phyloP scores from a whole-genome alignment of 2,329 filamentous ascomycete species.

The Cytospora mali region DNA sequence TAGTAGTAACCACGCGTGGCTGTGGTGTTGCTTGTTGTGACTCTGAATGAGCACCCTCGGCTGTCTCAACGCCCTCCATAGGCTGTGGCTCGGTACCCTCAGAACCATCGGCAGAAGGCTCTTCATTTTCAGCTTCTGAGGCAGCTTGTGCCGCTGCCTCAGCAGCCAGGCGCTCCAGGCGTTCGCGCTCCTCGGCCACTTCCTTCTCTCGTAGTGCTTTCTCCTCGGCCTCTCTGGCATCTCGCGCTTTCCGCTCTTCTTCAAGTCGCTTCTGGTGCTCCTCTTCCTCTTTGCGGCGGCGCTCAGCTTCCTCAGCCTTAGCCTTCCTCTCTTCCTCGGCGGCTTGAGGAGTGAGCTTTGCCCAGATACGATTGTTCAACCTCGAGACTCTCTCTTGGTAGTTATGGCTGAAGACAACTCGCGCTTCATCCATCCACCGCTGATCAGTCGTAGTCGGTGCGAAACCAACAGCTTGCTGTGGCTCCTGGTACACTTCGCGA shows the following conservation, averaged over 20 bases:
- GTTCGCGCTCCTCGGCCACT: conserved; percentile 71
- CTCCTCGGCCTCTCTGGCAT: conserved; percentile 74
- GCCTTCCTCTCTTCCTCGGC: conserved; percentile 77
- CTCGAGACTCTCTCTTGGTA: conserved; percentile 70
- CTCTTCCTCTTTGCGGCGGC: conserved; percentile 55
- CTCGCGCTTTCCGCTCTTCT: conserved; percentile 65
- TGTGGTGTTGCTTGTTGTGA: conserved; percentile 49
- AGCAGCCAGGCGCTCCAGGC: conserved; percentile 61
- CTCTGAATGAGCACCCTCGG: conserved; percentile 37
- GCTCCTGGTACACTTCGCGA: conserved; percentile 58
- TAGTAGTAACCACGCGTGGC: conserved; percentile 75
- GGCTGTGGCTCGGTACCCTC: conserved; percentile 46
- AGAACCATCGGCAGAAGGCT: conserved; percentile 48
- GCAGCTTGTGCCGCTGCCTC: conserved; percentile 53
- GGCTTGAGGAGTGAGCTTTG: conserved; percentile 77
- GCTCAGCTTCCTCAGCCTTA: conserved; percentile 60
- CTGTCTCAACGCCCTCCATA: conserved; percentile 67
- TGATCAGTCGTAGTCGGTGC: conserved; percentile 68
- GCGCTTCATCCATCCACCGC: conserved; percentile 88
- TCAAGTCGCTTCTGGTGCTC: conserved; percentile 65
- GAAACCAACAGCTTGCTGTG: conserved; percentile 77
- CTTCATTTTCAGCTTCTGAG: conserved; percentile 35
- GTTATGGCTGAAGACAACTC: conserved; percentile 75
- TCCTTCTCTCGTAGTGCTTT: conserved; percentile 67
- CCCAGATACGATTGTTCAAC: conserved; percentile 70